phyloP scores from a whole-genome alignment of 2,329 filamentous ascomycete species.

The Aspergillus sp. region DNA sequence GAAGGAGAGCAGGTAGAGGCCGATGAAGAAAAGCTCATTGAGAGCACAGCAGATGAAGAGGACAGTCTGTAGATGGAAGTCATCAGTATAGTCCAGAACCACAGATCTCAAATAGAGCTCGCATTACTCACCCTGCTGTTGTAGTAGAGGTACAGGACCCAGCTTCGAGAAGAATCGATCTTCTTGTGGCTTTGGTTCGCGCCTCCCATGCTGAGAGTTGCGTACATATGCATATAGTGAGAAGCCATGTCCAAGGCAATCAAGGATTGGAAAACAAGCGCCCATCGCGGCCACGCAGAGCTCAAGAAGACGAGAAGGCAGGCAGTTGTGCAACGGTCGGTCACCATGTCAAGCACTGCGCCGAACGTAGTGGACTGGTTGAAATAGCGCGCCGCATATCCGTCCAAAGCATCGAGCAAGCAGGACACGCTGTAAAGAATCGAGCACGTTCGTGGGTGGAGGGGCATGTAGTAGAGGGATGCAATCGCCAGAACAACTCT shows the following conservation, averaged over 20 bases:
- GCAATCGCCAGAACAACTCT: conserved; percentile 80
- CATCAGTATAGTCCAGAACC: conserved; percentile 9
- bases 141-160: conserved; percentile 92
- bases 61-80: conserved; percentile 62
- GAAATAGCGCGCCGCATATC: conserved; percentile 81
- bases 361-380: conserved; percentile 95
- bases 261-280: conserved; percentile 88
- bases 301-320: conserved; percentile 93
- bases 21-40: conserved; percentile 98
- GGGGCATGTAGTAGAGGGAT: conserved; percentile 98
- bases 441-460: conserved; percentile 94
- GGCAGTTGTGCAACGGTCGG: conserved; percentile 93
- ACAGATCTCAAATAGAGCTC: not conserved
- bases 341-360: conserved; percentile 98
- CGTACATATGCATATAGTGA: conserved; percentile 99
- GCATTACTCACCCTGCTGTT: conserved; percentile 78
- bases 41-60: conserved; percentile 86
- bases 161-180: conserved; percentile 82
- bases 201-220: conserved; percentile 84
- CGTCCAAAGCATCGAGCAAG: conserved; percentile 91
- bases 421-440: conserved; percentile 86
- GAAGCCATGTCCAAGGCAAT: conserved; percentile 92
- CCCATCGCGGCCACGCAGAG: conserved; percentile 91
- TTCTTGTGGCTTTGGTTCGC: conserved; percentile 85
- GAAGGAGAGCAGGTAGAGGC: conserved; percentile 95